Evolutionary conservation across 225 moss, liverwort and hornwort species (phyloP), one percentile per base, ranked within the genome.

Genomic region (Pleurozium schreberi): DNA sequence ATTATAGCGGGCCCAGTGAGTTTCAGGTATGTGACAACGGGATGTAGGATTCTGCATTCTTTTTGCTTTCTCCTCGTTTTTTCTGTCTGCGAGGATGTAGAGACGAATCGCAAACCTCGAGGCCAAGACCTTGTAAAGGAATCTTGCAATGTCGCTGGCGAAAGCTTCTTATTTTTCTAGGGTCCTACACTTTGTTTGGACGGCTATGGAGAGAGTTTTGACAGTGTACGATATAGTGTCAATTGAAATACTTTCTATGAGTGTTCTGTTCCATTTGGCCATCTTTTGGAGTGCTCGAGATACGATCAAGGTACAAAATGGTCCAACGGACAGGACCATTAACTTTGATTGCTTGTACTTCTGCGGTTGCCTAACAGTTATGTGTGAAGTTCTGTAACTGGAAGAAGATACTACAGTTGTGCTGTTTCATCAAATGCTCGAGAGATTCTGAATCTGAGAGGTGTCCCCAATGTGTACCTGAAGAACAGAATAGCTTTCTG

Each of bases 1-100:
- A 94, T n/a, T 80, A 90, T 64, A 94, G 96, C 65, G 96, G 96
- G 40, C 97, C 96, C 47, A 97, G 96, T 78, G 94, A 95, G 63
- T 23, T 73, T 79, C 92, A 90, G 86, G 92, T 90, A 62, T 25
- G 55, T 82, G 66, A 36, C n/a, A 50, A 34, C 50, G 38, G 66
- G 12, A 14, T 85, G 4, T 40, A 14, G 21, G n/a, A 40, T 52
- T 57, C 1, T 53, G 18, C 55, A 10, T 87, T 43, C 55, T 50
- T 63, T 22, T n/a, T 65, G 3, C 45, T 80, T 66, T 87, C 66
- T 55, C 18, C 31, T 36, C 19, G 19, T 58, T 43, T 80, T n/a
- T 80, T 31, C 17, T 55, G 40, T 55, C 14, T 34, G 26, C 42
- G 43, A 80, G 66, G 87, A 79, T 64, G 2, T 31, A 73, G 45